Percentiles rank a stretch among this genome's conserved stretches.
These are phyloP conservation scores for Obelidium mucronatum DNA, from an alignment of 192 early-diverging fungal genomes.

Conservation along the genomic window DNA sequence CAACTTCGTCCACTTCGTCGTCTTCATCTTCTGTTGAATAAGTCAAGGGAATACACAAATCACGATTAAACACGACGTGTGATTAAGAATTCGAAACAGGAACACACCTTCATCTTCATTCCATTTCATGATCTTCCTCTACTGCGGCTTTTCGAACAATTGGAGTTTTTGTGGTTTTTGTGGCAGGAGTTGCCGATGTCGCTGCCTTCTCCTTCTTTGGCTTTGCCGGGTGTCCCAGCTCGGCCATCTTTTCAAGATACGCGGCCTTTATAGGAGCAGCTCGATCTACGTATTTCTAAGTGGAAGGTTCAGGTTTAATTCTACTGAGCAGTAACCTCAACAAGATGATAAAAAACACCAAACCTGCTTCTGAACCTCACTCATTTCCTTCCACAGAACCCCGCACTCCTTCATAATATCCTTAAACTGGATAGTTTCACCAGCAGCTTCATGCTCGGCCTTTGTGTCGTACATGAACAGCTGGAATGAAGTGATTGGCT, in stretches of 20 bases:
- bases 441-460: not conserved
- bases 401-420: slow-evolving; percentile 1
- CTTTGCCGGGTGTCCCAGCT: not conserved
- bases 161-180: not conserved
- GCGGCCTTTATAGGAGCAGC: not conserved
- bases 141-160: not conserved
- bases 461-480: not conserved
- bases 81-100: not conserved
- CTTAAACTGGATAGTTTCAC: not conserved
- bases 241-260: not conserved
- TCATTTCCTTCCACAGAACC: not conserved
- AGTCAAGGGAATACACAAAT: not conserved
- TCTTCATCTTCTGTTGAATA: not conserved
- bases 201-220: not conserved
- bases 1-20: slow-evolving; percentile 7
- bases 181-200: not conserved
- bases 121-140: not conserved
- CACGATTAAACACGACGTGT: too few species aligned
- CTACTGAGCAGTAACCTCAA: too few species aligned
- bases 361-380: slow-evolving; percentile 2
- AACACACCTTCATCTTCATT: not conserved
- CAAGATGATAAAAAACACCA: not conserved
- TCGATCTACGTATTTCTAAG: not conserved
- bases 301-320: not conserved
- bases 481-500: not conserved